Conservation (phyloP, 352 stramenopile genomes). For the Lagenidium sp. region DNA sequence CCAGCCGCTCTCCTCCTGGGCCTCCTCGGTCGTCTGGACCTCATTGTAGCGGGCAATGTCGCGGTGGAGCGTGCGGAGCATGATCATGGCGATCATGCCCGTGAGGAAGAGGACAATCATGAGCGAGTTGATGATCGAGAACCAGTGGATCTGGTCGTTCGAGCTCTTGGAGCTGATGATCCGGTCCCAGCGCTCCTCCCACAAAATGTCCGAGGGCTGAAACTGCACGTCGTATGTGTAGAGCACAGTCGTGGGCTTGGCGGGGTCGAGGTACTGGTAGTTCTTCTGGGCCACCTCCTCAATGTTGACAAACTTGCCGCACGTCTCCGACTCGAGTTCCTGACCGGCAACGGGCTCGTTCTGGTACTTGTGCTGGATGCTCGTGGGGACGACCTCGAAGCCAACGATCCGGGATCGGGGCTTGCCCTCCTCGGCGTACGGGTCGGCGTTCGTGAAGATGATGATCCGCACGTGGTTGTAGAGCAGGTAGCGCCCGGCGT, state of each 20-base stretch:
- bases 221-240: constrained; percentile 99
- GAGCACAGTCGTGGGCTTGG: constrained; percentile 83
- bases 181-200: constrained; percentile 98
- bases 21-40: constrained; percentile 90
- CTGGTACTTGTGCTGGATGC: constrained; percentile 89
- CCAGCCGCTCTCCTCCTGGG: constrained; percentile 94
- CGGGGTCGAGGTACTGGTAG: constrained; percentile 74
- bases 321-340: constrained; percentile 75
- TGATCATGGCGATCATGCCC: constrained; percentile 99
- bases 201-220: constrained; percentile 91
- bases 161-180: constrained; percentile 95
- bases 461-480: constrained; percentile 98
- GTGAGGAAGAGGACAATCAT: constrained; percentile 99
- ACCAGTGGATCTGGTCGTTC: constrained; percentile 99
- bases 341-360: constrained; percentile 73
- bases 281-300: constrained; percentile 71
- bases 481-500: constrained; percentile 89
- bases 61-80: constrained; percentile 97
- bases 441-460: constrained; percentile 87
- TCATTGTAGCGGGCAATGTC: constrained; percentile 98
- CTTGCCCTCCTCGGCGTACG: constrained; percentile 51
- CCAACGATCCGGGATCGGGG: constrained; percentile 90
- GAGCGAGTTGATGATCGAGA: constrained; percentile 99
- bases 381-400: constrained; percentile 95
- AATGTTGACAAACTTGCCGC: constrained; percentile 86